These are phyloP conservation scores for Agroathelia rolfsii DNA, from an alignment of 1,284 basidiomycete species.

Conservation along the genomic window DNA sequence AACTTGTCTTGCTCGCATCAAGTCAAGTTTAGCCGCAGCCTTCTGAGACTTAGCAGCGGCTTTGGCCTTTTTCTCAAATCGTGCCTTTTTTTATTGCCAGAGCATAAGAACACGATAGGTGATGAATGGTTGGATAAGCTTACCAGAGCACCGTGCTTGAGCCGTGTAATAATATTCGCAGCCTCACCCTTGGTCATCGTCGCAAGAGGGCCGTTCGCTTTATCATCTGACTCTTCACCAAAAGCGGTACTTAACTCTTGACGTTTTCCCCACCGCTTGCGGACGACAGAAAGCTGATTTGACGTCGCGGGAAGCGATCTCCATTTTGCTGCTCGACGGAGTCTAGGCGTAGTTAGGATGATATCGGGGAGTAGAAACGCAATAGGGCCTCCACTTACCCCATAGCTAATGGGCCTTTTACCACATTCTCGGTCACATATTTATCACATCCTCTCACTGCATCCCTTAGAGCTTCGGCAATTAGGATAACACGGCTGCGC, in stretches of 20 bases:
- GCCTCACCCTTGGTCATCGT: slow-evolving; percentile 69
- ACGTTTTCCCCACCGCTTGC: slow-evolving; percentile 44
- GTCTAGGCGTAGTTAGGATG: slow-evolving; percentile 27
- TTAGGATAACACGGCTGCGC: slow-evolving; percentile 43
- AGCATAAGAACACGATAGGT: slow-evolving; percentile 5
- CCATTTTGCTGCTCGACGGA: slow-evolving; percentile 68
- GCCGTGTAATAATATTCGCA: slow-evolving; percentile 64
- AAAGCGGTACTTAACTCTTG: no score
- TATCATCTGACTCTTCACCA: slow-evolving; percentile 12
- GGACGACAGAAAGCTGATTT: slow-evolving; percentile 55
- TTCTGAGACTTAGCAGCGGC: slow-evolving; percentile 25
- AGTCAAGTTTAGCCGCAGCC: slow-evolving; percentile 33
- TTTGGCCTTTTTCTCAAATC: slow-evolving; percentile 46
- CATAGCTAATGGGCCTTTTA: slow-evolving; percentile 33
- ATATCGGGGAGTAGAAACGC: background rate
- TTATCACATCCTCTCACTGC: slow-evolving; percentile 64
- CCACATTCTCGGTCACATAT: slow-evolving; percentile 45
- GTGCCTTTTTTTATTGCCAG: slow-evolving; percentile 28
- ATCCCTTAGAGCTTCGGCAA: slow-evolving; percentile 39
- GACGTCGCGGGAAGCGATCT: slow-evolving; percentile 55
- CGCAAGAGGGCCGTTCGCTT: slow-evolving; percentile 23
- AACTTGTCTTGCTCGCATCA: slow-evolving; percentile 37
- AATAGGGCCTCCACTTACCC: slow-evolving; percentile 39
- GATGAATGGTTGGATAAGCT: slow-evolving; percentile 9
- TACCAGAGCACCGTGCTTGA: slow-evolving; percentile 72